Evolutionary conservation across 1,284 basidiomycete genomes (phyloP).

Genomic region (Pholiota adiposa): DNA sequence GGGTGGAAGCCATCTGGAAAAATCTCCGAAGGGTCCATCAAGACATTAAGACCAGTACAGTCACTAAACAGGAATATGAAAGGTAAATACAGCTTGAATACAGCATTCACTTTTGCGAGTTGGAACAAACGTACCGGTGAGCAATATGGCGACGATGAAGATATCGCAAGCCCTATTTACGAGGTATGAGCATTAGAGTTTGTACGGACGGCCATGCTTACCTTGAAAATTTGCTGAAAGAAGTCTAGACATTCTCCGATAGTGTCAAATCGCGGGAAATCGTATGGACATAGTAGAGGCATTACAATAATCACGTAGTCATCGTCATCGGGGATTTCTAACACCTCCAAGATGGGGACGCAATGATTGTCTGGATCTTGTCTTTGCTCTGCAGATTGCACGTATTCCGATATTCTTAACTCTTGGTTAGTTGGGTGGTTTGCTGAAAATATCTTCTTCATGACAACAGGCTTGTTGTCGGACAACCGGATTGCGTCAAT

Average conservation of each 20-base stretch:
- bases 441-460: not conserved
- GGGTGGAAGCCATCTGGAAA: conserved; percentile 34
- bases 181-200: not conserved
- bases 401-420: not conserved
- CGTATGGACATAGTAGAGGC: conserved; percentile 29
- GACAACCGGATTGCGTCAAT: not conserved
- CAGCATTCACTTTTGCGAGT: no score
- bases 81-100: not conserved
- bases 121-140: conserved; percentile 35
- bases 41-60: conserved; percentile 31
- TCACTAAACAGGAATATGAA: not conserved
- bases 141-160: conserved; percentile 43
- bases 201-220: not conserved
- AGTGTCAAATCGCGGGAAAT: conserved; percentile 31
- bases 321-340: conserved; percentile 26
- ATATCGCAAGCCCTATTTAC: conserved; percentile 34
- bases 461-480: not conserved
- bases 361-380: conserved; percentile 38
- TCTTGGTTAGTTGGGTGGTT: not conserved
- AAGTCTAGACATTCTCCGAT: conserved; percentile 36
- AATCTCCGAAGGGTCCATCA: conserved; percentile 33
- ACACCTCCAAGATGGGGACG: conserved; percentile 34
- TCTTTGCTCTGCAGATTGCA: conserved; percentile 3
- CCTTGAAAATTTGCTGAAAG: conserved; percentile 39
- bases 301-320: conserved; percentile 32